A percentile compares a stretch with the other conserved stretches of the same genome.
Conservation (phyloP, 306 rosid species). For the Vigna radiata region DNA sequence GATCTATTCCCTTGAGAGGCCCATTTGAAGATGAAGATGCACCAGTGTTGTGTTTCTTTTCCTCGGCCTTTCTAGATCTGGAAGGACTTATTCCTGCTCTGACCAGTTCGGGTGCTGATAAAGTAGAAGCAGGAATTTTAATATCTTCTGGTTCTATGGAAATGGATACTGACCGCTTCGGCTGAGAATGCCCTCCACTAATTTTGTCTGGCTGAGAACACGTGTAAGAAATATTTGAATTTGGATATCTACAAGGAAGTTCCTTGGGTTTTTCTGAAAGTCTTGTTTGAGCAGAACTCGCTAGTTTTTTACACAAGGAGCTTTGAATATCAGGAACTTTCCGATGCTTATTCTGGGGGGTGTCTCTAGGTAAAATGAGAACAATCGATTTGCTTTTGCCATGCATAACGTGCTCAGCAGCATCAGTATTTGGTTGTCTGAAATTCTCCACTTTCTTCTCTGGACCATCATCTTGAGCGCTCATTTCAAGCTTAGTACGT, state of each 20-base stretch:
- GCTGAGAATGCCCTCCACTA: conserved; percentile 46
- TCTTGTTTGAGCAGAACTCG: conserved; percentile 51
- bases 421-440: conserved; percentile 40
- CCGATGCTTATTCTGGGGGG: conserved; percentile 47
- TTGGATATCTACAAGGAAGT: conserved; percentile 43
- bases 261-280: conserved; percentile 52
- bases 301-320: conserved; percentile 51
- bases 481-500: conserved; percentile 34
- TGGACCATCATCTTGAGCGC: conserved; percentile 49
- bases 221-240: conserved; percentile 49
- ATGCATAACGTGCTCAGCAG: conserved; percentile 46
- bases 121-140: conserved; percentile 48
- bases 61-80: conserved; percentile 58
- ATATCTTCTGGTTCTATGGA: conserved; percentile 42
- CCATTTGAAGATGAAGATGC: conserved; percentile 49
- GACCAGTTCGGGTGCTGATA: conserved; percentile 41
- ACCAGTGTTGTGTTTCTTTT: conserved; percentile 43
- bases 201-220: conserved; percentile 55
- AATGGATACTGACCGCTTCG: conserved; percentile 46
- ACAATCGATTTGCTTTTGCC: conserved; percentile 60
- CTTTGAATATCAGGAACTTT: conserved; percentile 55
- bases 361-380: conserved; percentile 61
- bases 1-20: conserved; percentile 50
- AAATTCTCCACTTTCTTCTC: conserved; percentile 52
- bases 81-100: conserved; percentile 60